phyloP scores from a whole-genome alignment of 225 moss, liverwort and hornwort genomes.

The Neckera pumila region DNA sequence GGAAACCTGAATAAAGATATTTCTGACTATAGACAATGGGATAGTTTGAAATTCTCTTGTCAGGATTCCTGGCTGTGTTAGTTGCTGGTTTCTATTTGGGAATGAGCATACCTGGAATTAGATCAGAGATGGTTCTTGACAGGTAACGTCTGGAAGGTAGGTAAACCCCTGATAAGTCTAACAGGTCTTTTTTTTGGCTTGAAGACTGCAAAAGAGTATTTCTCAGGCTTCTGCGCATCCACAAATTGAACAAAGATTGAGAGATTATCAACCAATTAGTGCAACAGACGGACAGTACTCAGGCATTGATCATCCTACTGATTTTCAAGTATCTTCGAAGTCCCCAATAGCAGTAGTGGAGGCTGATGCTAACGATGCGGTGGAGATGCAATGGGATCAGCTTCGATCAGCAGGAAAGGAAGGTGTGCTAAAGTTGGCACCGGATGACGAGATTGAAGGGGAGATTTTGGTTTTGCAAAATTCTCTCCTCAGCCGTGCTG shows the following conservation, averaged over 20 bases:
- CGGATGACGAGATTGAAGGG: constrained; percentile 56
- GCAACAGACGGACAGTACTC: neutral
- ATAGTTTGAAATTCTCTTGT: neutral
- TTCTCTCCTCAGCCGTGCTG: constrained; percentile 30
- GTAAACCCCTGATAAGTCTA: neutral
- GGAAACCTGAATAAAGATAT: neutral
- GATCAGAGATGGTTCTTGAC: neutral
- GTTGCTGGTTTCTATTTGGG: neutral
- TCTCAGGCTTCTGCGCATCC: constrained; percentile 29
- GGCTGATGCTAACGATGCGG: constrained; percentile 2
- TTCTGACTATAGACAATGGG: neutral
- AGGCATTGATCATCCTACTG: constrained; percentile 1
- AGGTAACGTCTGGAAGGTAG: neutral
- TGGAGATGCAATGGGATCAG: constrained; percentile 55
- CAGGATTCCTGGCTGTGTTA: neutral
- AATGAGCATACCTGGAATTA: neutral
- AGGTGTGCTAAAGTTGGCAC: constrained; percentile 44
- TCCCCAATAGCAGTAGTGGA: neutral
- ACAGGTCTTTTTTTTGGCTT: neutral
- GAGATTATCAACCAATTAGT: constrained; percentile 7
- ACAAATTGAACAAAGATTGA: constrained; percentile 33
- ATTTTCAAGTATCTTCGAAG: neutral
- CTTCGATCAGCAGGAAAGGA: constrained; percentile 31
- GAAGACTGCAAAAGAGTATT: constrained; percentile 18
- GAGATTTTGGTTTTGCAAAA: constrained; percentile 54